These are phyloP conservation scores for Trichoderma sp. DNA, from an alignment of 2,329 filamentous ascomycete species.

Conservation along the genomic window DNA sequence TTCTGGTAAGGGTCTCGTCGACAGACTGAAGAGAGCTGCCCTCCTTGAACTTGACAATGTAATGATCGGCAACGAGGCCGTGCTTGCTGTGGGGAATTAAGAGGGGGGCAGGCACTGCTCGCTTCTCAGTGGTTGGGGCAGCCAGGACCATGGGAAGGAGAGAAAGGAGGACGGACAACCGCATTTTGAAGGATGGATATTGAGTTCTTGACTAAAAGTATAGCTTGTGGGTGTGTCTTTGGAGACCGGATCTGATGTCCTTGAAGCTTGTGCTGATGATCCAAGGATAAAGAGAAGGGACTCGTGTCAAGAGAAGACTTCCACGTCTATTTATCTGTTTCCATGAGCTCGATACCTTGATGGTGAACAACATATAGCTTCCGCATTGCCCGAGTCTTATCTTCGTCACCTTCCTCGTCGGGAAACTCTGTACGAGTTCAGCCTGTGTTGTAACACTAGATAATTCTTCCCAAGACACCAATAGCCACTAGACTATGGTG, in stretches of 20 bases:
- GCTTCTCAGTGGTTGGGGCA: conserved; percentile 24
- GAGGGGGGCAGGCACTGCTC: conserved; percentile 29
- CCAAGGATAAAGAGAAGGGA: conserved; percentile 12
- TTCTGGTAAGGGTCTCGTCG: conserved; percentile 20
- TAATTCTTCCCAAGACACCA: background rate
- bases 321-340: conserved; percentile 18
- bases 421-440: conserved; percentile 10
- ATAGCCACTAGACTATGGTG: background rate
- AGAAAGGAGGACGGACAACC: conserved; percentile 25
- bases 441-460: background rate
- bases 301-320: background rate
- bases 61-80: conserved; percentile 28
- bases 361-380: background rate
- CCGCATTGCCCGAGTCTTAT: background rate
- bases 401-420: conserved; percentile 16
- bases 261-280: conserved; percentile 13
- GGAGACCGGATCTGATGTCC: background rate
- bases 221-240: background rate
- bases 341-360: background rate
- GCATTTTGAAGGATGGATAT: conserved; percentile 22
- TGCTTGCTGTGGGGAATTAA: conserved; percentile 19
- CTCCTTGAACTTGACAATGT: conserved; percentile 33
- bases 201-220: background rate
- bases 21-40: conserved; percentile 19
- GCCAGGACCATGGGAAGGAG: conserved; percentile 26